Percentiles rank a stretch among this genome's conserved stretches.
These are phyloP conservation scores for Quercus aquifolioides DNA, from an alignment of 306 rosid species.

Conservation along the genomic window DNA sequence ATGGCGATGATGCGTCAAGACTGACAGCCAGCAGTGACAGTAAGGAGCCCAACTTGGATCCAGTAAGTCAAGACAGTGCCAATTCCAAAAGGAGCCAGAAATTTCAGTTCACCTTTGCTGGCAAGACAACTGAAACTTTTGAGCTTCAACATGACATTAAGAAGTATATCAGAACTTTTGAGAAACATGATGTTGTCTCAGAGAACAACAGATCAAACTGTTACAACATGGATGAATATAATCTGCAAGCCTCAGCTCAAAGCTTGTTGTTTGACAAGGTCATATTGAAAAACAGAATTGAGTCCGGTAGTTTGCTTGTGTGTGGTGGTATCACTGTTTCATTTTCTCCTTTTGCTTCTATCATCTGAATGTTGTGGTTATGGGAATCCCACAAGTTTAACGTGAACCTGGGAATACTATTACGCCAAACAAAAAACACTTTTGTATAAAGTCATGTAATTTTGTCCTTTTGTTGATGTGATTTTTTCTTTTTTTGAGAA, in stretches of 20 bases:
- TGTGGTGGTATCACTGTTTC: constrained; percentile 41
- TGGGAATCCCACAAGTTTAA: constrained; percentile 11
- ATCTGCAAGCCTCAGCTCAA: constrained; percentile 41
- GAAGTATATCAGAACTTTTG: constrained; percentile 56
- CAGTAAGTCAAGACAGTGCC: constrained; percentile 28
- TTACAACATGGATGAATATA: constrained; percentile 35
- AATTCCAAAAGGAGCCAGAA: constrained; percentile 26
- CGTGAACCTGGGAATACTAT: not conserved
- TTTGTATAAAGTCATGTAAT: constrained; percentile 9
- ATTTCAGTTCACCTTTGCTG: constrained; percentile 56
- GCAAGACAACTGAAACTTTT: constrained; percentile 41
- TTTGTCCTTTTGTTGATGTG: not conserved
- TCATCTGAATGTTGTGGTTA: constrained; percentile 19
- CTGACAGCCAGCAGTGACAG: constrained; percentile 18
- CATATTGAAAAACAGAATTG: constrained; percentile 47
- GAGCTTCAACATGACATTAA: constrained; percentile 47
- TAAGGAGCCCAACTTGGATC: constrained; percentile 15
- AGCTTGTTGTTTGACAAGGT: constrained; percentile 55
- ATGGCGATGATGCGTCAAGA: constrained; percentile 16
- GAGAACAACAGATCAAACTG: constrained; percentile 29
- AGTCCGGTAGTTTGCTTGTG: constrained; percentile 58
- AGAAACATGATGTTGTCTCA: constrained; percentile 34
- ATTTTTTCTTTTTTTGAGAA: not conserved
- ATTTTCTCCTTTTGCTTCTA: constrained; percentile 25
- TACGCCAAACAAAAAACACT: not conserved